Conservation (phyloP, 495 filamentous ascomycete species). For the Peziza echinospora region DNA sequence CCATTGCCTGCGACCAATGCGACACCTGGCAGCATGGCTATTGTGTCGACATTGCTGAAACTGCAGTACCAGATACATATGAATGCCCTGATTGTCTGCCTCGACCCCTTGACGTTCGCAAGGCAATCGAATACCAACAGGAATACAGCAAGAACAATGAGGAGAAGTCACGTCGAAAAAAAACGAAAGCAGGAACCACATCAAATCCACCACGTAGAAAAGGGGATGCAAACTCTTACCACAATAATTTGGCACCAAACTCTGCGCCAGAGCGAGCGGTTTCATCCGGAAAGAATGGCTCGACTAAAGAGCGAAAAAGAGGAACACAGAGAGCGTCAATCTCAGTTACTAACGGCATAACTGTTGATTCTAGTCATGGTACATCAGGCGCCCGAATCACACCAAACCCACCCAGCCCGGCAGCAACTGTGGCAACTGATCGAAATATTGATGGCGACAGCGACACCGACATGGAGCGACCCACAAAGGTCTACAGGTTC, state of each 20-base stretch:
- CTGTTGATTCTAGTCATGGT: conserved; percentile 1
- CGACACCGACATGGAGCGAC: conserved; percentile 15
- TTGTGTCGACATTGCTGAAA: conserved; percentile 64
- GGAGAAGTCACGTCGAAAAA: conserved; percentile 25
- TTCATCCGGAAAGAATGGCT: not conserved
- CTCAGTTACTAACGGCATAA: not conserved
- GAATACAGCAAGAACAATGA: conserved; percentile 36
- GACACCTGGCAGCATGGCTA: conserved; percentile 96
- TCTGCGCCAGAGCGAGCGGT: conserved; percentile 20
- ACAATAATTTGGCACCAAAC: conserved; percentile 31
- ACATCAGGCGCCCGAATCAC: conserved; percentile 1
- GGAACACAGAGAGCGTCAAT: conserved; percentile 5
- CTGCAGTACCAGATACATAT: conserved; percentile 54
- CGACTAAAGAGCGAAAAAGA: conserved; percentile 8
- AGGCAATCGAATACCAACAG: conserved; percentile 46
- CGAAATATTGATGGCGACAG: conserved; percentile 11
- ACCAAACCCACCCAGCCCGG: not conserved
- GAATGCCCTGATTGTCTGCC: conserved; percentile 74
- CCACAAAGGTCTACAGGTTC: conserved; percentile 5
- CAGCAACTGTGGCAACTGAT: not conserved
- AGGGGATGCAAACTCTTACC: conserved; percentile 7
- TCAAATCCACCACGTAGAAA: conserved; percentile 20
- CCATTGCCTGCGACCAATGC: conserved; percentile 86
- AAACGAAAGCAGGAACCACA: conserved; percentile 23
- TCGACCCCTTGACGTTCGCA: conserved; percentile 42